A percentile compares a stretch with the other conserved stretches of the same genome.
Evolutionary conservation across 805 yeast species (phyloP).

Genomic region (Grigorovia transvaalensis): DNA sequence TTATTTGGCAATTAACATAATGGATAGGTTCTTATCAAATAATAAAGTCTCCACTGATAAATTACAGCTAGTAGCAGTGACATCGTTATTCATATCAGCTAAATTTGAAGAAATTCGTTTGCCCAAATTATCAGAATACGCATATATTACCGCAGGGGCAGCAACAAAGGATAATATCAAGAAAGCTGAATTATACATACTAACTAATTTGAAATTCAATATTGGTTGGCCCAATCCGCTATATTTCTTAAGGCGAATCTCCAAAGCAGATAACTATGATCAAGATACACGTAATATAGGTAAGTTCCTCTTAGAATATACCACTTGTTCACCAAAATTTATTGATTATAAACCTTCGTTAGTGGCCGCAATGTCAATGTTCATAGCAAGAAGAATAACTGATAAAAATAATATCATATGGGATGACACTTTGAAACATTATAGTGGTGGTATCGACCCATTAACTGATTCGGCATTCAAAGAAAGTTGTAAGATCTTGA

Average conservation of each 20-base stretch:
- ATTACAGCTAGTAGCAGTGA: conserved; percentile 77
- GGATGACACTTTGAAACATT: conserved; percentile 17
- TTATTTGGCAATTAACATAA: conserved; percentile 68
- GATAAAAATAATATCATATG: conserved; percentile 19
- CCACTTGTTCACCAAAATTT: conserved; percentile 65
- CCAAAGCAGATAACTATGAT: conserved; percentile 86
- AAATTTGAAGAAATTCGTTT: conserved; percentile 87
- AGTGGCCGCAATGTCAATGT: conserved; percentile 84
- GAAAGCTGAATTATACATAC: conserved; percentile 70
- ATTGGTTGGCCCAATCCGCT: conserved; percentile 81
- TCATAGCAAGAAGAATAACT: conserved; percentile 55
- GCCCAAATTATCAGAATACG: conserved; percentile 76
- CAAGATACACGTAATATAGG: conserved; percentile 75
- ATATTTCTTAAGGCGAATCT: conserved; percentile 78
- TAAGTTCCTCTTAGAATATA: conserved; percentile 70
- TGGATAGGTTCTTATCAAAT: conserved; percentile 77
- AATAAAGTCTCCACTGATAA: conserved; percentile 68
- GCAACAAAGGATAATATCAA: conserved; percentile 71
- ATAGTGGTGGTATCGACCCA: conserved; percentile 23
- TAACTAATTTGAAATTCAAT: conserved; percentile 62
- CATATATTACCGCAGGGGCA: conserved; percentile 81
- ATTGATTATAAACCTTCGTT: conserved; percentile 66
- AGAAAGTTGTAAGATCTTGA: conserved; percentile 15
- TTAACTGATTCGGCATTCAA: conserved; percentile 15
- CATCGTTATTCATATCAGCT: conserved; percentile 80